These are phyloP conservation scores for Ustilago xerochloae DNA, from an alignment of 1,284 basidiomycete genomes.

Conservation along the genomic window DNA sequence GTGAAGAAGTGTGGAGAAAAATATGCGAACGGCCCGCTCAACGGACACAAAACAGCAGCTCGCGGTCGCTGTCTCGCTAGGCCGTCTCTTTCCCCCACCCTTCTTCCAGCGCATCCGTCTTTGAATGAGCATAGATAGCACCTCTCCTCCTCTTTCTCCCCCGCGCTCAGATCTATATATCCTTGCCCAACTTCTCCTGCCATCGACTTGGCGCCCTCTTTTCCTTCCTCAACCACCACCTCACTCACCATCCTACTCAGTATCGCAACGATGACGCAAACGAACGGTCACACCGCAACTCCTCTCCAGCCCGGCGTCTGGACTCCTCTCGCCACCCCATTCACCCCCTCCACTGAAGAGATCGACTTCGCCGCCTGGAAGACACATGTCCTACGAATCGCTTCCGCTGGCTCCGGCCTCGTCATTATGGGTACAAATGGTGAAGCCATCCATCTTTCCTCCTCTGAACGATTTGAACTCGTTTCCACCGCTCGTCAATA, in stretches of 20 bases:
- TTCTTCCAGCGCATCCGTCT: too few relatives aligned
- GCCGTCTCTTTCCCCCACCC: too few relatives aligned
- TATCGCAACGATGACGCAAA: conserved; percentile 37
- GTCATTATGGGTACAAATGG: conserved; percentile 85
- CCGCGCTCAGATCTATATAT: conserved; percentile 1
- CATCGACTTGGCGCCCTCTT: not conserved
- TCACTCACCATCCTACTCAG: not conserved
- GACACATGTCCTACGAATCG: conserved; percentile 78
- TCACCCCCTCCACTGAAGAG: conserved; percentile 78
- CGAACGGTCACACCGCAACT: conserved; percentile 17
- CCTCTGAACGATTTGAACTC: conserved; percentile 77
- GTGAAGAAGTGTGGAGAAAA: too few relatives aligned
- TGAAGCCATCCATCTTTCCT: conserved; percentile 80
- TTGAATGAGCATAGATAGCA: too few relatives aligned
- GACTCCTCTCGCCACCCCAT: conserved; percentile 87
- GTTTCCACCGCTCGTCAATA: conserved; percentile 79
- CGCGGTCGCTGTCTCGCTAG: too few relatives aligned
- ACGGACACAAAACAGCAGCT: too few relatives aligned
- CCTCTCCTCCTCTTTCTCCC: not conserved
- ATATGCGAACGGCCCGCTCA: too few relatives aligned
- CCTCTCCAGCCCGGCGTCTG: conserved; percentile 76
- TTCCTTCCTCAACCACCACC: not conserved
- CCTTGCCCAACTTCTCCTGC: not conserved
- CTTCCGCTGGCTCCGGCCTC: conserved; percentile 79
- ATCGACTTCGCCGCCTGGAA: conserved; percentile 81